A percentile compares a stretch with the other conserved stretches of the same genome.
phyloP scores from a whole-genome alignment of 2,329 filamentous ascomycete genomes.

The Sphaerulina vaccinii region DNA sequence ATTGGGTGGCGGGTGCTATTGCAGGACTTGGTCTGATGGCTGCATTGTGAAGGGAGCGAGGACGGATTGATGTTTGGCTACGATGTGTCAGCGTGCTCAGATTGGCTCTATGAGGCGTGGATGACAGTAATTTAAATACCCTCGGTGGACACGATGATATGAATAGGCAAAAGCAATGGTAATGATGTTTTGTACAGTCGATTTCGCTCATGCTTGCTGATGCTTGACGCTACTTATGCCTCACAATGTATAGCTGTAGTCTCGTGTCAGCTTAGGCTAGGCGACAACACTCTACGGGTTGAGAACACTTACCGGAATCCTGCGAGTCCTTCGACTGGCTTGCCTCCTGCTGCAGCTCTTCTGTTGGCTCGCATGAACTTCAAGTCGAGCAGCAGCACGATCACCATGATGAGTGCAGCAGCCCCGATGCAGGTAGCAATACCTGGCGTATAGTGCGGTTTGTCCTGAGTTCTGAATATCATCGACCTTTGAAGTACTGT shows the following conservation, averaged over 20 bases:
- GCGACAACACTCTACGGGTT: background rate
- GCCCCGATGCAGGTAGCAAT: constrained; percentile 22
- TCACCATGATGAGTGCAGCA: constrained; percentile 19
- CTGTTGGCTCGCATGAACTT: constrained; percentile 25
- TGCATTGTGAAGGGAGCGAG: background rate
- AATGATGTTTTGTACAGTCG: background rate
- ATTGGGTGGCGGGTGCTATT: constrained; percentile 13
- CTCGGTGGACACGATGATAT: background rate
- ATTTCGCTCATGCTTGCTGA: background rate
- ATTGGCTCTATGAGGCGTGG: background rate
- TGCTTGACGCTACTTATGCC: background rate
- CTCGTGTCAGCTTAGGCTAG: background rate
- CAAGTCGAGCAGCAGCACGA: constrained; percentile 18
- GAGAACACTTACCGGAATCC: constrained; percentile 23
- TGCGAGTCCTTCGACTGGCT: constrained; percentile 22
- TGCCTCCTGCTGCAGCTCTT: constrained; percentile 24
- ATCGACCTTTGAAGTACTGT: constrained; percentile 6
- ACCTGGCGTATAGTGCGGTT: constrained; percentile 23
- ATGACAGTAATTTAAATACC: background rate
- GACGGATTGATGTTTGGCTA: background rate
- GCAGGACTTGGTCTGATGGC: constrained; percentile 10
- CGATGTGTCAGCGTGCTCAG: background rate
- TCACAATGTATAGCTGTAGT: background rate
- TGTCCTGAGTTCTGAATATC: constrained; percentile 23
- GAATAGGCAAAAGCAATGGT: background rate